Base-by-base conservation (phyloP, 2,329 filamentous ascomycete species). In the Verticillium nubilum region DNA sequence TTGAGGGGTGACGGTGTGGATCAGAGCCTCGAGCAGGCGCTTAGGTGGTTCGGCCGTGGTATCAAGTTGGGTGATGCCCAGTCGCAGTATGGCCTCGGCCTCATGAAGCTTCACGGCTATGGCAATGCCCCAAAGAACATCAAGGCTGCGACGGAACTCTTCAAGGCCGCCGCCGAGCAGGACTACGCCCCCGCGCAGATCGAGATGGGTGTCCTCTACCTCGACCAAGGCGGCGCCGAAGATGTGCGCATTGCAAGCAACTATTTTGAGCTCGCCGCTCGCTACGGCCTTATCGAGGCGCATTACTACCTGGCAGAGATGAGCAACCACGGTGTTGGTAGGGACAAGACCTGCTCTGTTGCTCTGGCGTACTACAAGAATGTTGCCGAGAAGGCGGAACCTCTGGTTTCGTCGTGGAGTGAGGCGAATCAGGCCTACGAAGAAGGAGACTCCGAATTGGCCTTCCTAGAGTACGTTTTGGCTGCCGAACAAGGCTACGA, bases 401-500 rank as follows among this genome's bases (percentile, higher is more conserved):
- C 83, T 2, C 73, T 92, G 7, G 86, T 92, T 42, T 93, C 91
- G 0, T 88, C 91, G 0, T 92, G 96, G 79, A 78, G 80, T 2
- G 92, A 96, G 72, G 91, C 93, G 1, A 96, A 96, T 67, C 81
- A 86, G 53, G 92, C 92, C 0, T 96, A 91, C 68, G 88, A 91
- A 59, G 80, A 84, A 19, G 91, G 92, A 4, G 90, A 97, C 68
- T 80, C 86, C 29, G 91, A 96, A 67, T 82, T 88, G 27, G 93
- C 93, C 2, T 82, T 97, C 55, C 81, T 97, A 19, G 83, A 88
- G 58, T 93, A 92, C 64, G 84, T 97, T 70, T 88, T 95, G 81
- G 92, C 91, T 1, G 93, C 93, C 1, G 93, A 97, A 71, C 92
- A 97, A 74, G 93, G 93, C 15, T 96, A 95, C 65, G 93, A 97